A percentile compares a stretch with the other conserved stretches of the same genome.
phyloP scores from a whole-genome alignment of 176 grass and related monocot species.

The Hsuehochloa calcarea region DNA sequence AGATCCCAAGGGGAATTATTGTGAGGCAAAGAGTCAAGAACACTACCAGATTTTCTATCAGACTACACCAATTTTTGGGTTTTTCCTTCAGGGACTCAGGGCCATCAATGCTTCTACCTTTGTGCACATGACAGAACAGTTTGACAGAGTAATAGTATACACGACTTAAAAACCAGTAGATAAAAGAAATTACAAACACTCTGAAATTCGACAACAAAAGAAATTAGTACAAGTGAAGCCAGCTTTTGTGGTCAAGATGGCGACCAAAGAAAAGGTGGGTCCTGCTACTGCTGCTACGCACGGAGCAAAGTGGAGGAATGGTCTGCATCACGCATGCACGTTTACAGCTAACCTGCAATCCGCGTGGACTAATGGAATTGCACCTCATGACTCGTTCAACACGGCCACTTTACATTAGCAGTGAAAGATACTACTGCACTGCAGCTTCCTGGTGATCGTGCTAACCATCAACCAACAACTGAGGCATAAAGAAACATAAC shows the following conservation, averaged over 20 bases:
- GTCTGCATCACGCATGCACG: background rate
- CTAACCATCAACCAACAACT: background rate
- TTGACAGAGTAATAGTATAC: background rate
- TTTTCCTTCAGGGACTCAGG: background rate
- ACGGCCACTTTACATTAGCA: background rate
- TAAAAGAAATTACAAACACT: background rate
- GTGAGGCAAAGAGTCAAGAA: background rate
- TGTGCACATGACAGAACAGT: conserved; percentile 9
- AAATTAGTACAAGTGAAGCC: background rate
- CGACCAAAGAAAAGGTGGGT: background rate
- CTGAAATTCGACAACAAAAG: background rate
- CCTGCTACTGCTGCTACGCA: background rate
- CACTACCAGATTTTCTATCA: background rate
- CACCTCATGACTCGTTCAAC: conserved; percentile 13
- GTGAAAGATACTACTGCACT: background rate
- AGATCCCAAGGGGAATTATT: background rate
- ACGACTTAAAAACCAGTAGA: background rate
- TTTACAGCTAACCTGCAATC: background rate
- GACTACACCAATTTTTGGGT: background rate
- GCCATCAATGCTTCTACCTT: background rate
- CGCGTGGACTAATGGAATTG: background rate
- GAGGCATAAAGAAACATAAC: background rate
- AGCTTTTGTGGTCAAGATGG: conserved; percentile 26
- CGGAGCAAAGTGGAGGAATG: background rate
- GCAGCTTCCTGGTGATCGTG: background rate